Evolutionary conservation across 73 alveolate genomes (phyloP), one percentile per base, ranked within the genome.

Genomic region (Symbiodinium natans): DNA sequence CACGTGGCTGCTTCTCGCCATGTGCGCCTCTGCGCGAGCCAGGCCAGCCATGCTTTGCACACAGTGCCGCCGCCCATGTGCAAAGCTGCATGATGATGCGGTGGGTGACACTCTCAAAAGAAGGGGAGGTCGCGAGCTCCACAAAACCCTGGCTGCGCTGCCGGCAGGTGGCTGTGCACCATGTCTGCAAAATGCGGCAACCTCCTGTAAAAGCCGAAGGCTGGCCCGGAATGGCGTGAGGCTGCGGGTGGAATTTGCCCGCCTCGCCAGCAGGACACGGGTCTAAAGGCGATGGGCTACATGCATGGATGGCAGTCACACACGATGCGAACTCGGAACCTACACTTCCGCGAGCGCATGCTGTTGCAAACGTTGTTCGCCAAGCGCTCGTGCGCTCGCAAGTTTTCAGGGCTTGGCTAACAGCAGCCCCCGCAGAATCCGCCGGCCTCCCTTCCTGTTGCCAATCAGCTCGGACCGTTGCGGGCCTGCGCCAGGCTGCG

Each of bases 261-360:
- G 8, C 33, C 77, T 13, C 77, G 77, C 77, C 29, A 3, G 77
- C 77, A 25, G 77, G 43, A 73, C 21, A 31, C 42, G 19, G 83
- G 41, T 23, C 83, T n/a, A n/a, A 19, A 31, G 83, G 42, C 83
- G 41, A 73, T 8, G 23, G 83, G 83, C 83, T 41, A 41, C 83
- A 73, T 73, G 83, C 83, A 73, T 73, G 83, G 83, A 7, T 73
- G 83, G 83, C 83, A 73, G 83, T 25, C 23, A 10, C 83, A 31
- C 83, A 9, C 43, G 83, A 31, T 41, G 13, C 43, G 83, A 10
- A 33, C 83, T 31, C 83, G 39, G 7, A 73, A 73, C 83, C 41
- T 1, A 11, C 41, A 29, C 41, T 31, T 29, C 31, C 25, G 83
- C 83, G 83, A 71, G 83, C 11, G 41, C 41, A 41, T n/a, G 40